phyloP scores from a whole-genome alignment of 139 green algal species.

The Micractinium sp. region DNA sequence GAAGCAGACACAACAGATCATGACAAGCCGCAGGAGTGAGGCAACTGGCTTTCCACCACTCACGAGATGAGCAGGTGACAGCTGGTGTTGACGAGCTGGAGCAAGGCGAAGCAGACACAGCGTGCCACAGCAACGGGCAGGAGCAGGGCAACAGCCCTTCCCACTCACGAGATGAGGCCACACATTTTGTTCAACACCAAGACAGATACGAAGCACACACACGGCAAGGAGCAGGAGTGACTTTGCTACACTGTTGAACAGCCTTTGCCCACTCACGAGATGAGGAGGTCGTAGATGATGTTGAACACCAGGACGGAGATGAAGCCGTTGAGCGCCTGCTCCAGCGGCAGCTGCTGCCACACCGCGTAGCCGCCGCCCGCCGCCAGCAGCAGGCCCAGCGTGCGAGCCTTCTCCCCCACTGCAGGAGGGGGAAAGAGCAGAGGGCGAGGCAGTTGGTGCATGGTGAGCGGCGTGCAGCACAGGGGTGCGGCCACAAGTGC shows the following conservation, averaged over 20 bases:
- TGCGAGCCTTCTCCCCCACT: slow-evolving; percentile 30
- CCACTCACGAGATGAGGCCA: background rate
- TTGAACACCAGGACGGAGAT: slow-evolving; percentile 67
- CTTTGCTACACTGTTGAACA: background rate
- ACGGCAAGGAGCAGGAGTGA: too few relatives aligned
- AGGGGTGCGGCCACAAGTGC: background rate
- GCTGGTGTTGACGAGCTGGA: too few relatives aligned
- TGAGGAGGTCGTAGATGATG: slow-evolving; percentile 63
- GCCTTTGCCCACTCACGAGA: slow-evolving; percentile 1
- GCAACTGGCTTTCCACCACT: too few relatives aligned
- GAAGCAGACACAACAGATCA: too few relatives aligned
- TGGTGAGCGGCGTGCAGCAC: background rate
- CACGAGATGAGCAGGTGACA: too few relatives aligned
- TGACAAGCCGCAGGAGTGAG: too few relatives aligned
- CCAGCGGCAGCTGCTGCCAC: slow-evolving; percentile 39
- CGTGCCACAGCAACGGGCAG: too few relatives aligned
- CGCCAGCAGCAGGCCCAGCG: slow-evolving; percentile 37
- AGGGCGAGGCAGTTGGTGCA: background rate
- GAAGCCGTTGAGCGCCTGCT: slow-evolving; percentile 58
- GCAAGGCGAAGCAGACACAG: too few relatives aligned
- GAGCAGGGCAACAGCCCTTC: background rate
- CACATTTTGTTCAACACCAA: too few relatives aligned
- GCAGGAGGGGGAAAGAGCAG: slow-evolving; percentile 2
- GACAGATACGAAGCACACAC: too few relatives aligned
- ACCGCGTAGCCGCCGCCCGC: slow-evolving; percentile 15